Conservation (phyloP, 2,329 filamentous ascomycete species). For the Helotiales sp. region DNA sequence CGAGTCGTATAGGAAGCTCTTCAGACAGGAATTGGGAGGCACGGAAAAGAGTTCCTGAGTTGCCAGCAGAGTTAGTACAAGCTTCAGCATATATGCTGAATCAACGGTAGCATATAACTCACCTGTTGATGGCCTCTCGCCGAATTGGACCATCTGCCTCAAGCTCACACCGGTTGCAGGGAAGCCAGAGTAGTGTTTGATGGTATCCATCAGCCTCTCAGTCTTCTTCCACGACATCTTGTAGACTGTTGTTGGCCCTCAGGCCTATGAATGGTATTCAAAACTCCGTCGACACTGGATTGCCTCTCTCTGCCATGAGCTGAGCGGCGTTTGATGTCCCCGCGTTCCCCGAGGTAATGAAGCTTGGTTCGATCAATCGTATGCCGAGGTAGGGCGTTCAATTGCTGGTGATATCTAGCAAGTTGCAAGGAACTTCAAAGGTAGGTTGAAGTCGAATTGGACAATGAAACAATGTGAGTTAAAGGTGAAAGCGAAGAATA, state of each 20-base stretch:
- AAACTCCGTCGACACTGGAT: constrained; percentile 29
- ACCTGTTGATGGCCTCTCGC: constrained; percentile 91
- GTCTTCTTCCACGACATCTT: constrained; percentile 94
- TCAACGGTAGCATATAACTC: constrained; percentile 44
- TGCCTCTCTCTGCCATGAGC: constrained; percentile 24
- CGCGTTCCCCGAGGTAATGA: constrained; percentile 21
- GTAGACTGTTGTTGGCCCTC: constrained; percentile 38
- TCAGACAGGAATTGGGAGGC: constrained; percentile 98
- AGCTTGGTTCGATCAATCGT: not conserved
- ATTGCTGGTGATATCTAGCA: not conserved
- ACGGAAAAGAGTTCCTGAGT: constrained; percentile 86
- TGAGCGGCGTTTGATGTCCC: constrained; percentile 20
- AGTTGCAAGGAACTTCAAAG: not conserved
- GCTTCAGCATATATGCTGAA: not conserved
- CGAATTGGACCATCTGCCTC: constrained; percentile 99
- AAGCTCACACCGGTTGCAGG: constrained; percentile 95
- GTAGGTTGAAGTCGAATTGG: not conserved
- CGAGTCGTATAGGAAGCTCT: constrained; percentile 94
- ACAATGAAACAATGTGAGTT: not conserved
- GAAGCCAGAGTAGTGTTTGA: constrained; percentile 96
- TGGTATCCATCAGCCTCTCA: constrained; percentile 92
- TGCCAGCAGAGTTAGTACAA: constrained; percentile 19
- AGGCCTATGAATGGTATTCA: constrained; percentile 36
- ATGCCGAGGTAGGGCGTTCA: constrained; percentile 3
- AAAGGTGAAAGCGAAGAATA: not conserved